Conservation (phyloP, 129 eudicot genomes). For the Daucus carota region DH1_v3.0 NC_030383.2:41971001-41971500, state of each 20-base stretch:
- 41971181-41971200: constrained; percentile 31
- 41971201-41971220: neutral
- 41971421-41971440: constrained; percentile 94
- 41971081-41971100: constrained; percentile 31
- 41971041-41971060: constrained; percentile 26
- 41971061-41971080: constrained; percentile 16
- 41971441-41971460: constrained; percentile 90
- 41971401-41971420: constrained; percentile 91
- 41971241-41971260: no score
- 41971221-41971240: neutral
- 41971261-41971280: neutral
- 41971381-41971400: constrained; percentile 83
- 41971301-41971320: constrained; percentile 71
- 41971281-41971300: constrained; percentile 50
- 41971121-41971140: constrained; percentile 46
- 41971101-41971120: constrained; percentile 23
- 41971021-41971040: constrained; percentile 10
- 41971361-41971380: constrained; percentile 67
- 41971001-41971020: constrained; percentile 9
- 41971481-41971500: constrained; percentile 89
- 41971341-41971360: constrained; percentile 64
- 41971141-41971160: constrained; percentile 29
- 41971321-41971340: constrained; percentile 76
- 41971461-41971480: constrained; percentile 70
- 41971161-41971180: constrained; percentile 41